These are phyloP conservation scores for Xylaria sp. DNA, from an alignment of 2,329 filamentous ascomycete genomes.

Conservation along the genomic window DNA sequence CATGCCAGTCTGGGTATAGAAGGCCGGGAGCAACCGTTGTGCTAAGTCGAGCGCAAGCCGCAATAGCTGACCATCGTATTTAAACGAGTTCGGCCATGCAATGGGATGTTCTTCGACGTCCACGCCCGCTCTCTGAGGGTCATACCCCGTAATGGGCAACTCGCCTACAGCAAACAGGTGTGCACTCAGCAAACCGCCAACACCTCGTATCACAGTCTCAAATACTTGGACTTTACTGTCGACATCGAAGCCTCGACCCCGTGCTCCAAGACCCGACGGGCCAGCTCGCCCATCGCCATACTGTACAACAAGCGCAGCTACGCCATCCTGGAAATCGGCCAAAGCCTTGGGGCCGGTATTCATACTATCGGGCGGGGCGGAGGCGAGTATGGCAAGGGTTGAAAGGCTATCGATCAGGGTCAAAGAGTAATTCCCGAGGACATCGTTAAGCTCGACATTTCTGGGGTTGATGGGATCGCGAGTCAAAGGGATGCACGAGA, in stretches of 20 bases:
- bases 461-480: conserved; percentile 83
- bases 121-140: conserved; percentile 60
- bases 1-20: conserved; percentile 89
- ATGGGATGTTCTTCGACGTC: conserved; percentile 66
- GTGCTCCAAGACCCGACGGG: conserved; percentile 73
- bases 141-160: conserved; percentile 84
- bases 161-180: conserved; percentile 94
- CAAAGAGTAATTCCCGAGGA: conserved; percentile 95
- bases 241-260: conserved; percentile 86
- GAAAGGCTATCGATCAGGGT: conserved; percentile 96
- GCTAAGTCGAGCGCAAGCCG: conserved; percentile 89
- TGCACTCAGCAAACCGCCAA: conserved; percentile 90
- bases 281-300: conserved; percentile 87
- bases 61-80: conserved; percentile 89
- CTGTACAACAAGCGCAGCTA: conserved; percentile 78
- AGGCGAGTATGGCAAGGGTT: conserved; percentile 91
- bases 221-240: conserved; percentile 99
- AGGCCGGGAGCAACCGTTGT: conserved; percentile 86
- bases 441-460: conserved; percentile 91
- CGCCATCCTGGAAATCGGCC: conserved; percentile 81
- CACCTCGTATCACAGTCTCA: conserved; percentile 93
- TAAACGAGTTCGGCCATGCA: conserved; percentile 78
- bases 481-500: conserved; percentile 85
- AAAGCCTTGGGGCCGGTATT: conserved; percentile 71
- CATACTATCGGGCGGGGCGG: conserved; percentile 68